A percentile compares a stretch with the other conserved stretches of the same genome.
phyloP scores from a whole-genome alignment of 139 green algal species.

The Diplosphaera chodatii region DNA sequence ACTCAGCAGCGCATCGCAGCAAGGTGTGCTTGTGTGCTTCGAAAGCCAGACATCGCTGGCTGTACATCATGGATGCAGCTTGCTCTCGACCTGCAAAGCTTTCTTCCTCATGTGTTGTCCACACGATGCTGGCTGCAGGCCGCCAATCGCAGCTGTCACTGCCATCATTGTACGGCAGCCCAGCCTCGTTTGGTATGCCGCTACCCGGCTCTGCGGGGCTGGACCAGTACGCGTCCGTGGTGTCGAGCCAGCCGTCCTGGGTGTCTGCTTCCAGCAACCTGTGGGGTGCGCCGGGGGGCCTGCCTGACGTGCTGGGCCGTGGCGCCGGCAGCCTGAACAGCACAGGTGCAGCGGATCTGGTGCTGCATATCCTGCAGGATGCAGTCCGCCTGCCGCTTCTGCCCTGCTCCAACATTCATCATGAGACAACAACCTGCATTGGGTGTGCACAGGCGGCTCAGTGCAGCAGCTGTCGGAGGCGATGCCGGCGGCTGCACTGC shows the following conservation, averaged over 20 bases:
- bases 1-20: too few species aligned
- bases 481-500: conserved; percentile 1
- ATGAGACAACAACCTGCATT: too few species aligned
- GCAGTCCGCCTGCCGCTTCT: too few species aligned
- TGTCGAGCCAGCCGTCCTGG: not conserved
- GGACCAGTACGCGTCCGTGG: not conserved
- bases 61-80: too few species aligned
- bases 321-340: too few species aligned
- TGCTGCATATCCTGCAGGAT: conserved; percentile 5
- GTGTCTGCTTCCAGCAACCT: not conserved
- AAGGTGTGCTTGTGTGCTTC: too few species aligned
- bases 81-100: too few species aligned
- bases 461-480: not conserved
- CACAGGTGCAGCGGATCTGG: conserved; percentile 3
- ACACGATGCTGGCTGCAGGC: too few species aligned
- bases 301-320: not conserved
- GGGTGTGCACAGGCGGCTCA: not conserved
- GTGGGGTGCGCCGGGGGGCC: not conserved
- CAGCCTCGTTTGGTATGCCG: not conserved
- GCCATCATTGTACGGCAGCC: not conserved
- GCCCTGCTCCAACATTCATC: too few species aligned
- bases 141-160: not conserved
- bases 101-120: too few species aligned
- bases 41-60: too few species aligned
- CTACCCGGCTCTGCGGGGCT: not conserved